Base-by-base conservation (phyloP, 495 filamentous ascomycete species). In the Penicillium soppii region DNA sequence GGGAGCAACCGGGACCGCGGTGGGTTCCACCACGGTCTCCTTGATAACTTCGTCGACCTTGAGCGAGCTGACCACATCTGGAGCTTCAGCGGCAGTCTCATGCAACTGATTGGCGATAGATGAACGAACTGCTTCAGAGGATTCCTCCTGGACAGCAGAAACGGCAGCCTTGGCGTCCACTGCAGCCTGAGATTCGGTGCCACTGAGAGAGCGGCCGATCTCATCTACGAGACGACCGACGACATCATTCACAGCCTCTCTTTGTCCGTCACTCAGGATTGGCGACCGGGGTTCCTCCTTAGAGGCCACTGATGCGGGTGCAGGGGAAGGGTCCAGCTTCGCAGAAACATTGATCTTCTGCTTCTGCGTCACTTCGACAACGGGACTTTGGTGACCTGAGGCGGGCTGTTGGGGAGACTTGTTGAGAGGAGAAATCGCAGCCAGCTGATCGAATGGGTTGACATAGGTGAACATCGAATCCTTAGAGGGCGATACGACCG, bases 381-480 rank as follows among this genome's bases (percentile, higher is more conserved):
- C 57, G 9, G 70, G 65, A 43, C 65, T 73, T 29, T 68, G 69
- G 23, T 63, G 66, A 5, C 65, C 66, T 49, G 73, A 68, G 43
- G 71, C 68, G 22, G 73, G 53, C 50, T 72, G 71, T 12, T 32
- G 8, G 0, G 72, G 71, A 29, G 74, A 72, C 29, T 55, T 75
- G 51, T 82, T 84, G 15, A 80, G 79, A 43, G 86, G 85, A 23
- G 83, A 88, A 6, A 84, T 84, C 56, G 85, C 80, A 51, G 86
- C 79, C 23, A 91, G 64, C 61, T 90, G 83, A 25, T 90, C 88
- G 52, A 92, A 91, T 4, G 89, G 89, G 57, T 91, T 91, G 53
- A 86, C 81, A 62, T 90, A 89, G 23, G 81, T 89, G 69, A 92
- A 92, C 21, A 86, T 71, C 16, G 73, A 67, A 3, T 69, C 71